Conservation (phyloP, 345 rosid species). For the Garcia nutans region DNA sequence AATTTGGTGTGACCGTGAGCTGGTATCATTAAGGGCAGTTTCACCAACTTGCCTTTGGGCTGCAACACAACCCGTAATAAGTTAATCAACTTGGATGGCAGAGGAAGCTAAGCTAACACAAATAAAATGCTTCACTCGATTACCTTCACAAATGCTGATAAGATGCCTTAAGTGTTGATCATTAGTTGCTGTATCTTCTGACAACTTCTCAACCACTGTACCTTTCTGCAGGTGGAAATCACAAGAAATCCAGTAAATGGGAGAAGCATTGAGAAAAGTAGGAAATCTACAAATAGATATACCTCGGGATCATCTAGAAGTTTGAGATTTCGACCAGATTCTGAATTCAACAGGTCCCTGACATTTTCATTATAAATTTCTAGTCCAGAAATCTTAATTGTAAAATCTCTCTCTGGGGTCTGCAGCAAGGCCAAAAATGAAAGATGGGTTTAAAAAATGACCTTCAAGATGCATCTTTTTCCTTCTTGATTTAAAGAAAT, state of each 20-base stretch:
- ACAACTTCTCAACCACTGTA: constrained; percentile 92
- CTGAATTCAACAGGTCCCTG: constrained; percentile 83
- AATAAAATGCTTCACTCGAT: constrained; percentile 16
- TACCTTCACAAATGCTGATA: constrained; percentile 94
- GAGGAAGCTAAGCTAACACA: neutral
- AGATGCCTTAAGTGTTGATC: constrained; percentile 80
- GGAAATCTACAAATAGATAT: constrained; percentile 14
- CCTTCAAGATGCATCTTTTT: neutral
- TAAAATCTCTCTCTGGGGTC: constrained; percentile 97
- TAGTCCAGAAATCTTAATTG: constrained; percentile 88
- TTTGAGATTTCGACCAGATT: constrained; percentile 87
- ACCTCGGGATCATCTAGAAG: constrained; percentile 99
- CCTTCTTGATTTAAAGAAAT: neutral
- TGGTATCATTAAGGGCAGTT: constrained; percentile 93
- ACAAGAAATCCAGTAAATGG: constrained; percentile 6
- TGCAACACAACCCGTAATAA: constrained; percentile 29
- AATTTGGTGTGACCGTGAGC: constrained; percentile 97
- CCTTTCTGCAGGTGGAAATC: constrained; percentile 68
- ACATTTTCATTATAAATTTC: constrained; percentile 98
- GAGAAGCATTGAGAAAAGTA: neutral
- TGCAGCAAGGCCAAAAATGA: constrained; percentile 37
- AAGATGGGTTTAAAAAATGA: neutral
- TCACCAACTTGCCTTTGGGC: constrained; percentile 99
- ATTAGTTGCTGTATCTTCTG: constrained; percentile 79
- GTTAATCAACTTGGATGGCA: constrained; percentile 15